Base-by-base conservation (phyloP, 441 rosid species). In the Euphorbia celastroides region DNA sequence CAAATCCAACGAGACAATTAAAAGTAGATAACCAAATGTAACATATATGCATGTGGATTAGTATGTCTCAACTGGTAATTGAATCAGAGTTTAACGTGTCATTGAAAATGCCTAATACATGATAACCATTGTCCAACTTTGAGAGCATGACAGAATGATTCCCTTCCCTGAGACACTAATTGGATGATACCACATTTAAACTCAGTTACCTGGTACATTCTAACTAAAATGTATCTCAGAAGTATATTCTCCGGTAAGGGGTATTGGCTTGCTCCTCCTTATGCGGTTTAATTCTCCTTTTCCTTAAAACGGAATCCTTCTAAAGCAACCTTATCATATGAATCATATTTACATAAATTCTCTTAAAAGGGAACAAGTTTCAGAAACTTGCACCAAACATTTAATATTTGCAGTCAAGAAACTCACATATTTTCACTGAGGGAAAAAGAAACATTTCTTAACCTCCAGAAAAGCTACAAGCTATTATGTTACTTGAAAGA, bases 401-500 rank as follows among this genome's bases (percentile, higher is more conserved):
- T 30, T 25, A 59, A 61, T 27, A 2, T 14, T 42, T 14, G 52
- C 52, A 60, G 13, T 27, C 16, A 30, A 27, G 9, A 20, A 25
- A 7, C 19, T 12, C 19, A 17, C n/a, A 42, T 42, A 23, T 42
- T 23, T 23, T n/a, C 3, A 58, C 7, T n/a, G 1, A 57, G 62
- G 30, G 25, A 36, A 14, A 46, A 46, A 20, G 50, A 20, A 7
- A 48, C 28, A 17, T 19, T 36, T 25, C 17, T 20, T 16, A 62
- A 3, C 19, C 28, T 42, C 8, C 7, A 25, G 5, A 16, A 13
- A 1, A 10, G 32, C 52, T 41, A 28, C 16, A n/a, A n/a, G n/a
- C n/a, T n/a, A n/a, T n/a, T n/a, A n/a, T n/a, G 34, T 41, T 25
- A 60, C 46, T 38, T 60, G 25, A 44, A 60, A 60, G 64, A 44